Evolutionary conservation across 371 early-diverging fungal species (phyloP).

Genomic region (Apophysomyces ossiformis): DNA sequence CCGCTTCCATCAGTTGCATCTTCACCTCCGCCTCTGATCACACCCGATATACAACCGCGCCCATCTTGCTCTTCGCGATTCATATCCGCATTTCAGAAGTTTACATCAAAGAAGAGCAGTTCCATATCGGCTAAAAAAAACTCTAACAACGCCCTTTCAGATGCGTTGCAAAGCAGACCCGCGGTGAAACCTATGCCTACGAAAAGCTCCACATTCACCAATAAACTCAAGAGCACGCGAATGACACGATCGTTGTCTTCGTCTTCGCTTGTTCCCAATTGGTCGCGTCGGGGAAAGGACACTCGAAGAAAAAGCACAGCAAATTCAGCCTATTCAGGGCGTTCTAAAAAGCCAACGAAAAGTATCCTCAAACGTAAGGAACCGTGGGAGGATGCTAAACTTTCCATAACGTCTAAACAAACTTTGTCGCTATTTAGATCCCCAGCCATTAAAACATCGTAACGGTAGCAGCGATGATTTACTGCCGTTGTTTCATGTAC

Average conservation of each 20-base stretch:
- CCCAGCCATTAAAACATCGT: not conserved
- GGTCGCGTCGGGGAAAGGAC: constrained; percentile 2
- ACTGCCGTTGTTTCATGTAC: not conserved
- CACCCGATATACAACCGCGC: constrained; percentile 8
- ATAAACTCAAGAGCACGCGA: constrained; percentile 17
- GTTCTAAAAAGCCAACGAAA: not conserved
- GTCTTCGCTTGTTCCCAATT: constrained; percentile 14
- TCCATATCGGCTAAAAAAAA: not conserved
- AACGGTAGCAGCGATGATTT: constrained; percentile 7
- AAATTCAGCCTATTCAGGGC: not conserved
- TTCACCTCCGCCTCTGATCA: constrained; percentile 1
- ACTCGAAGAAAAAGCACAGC: constrained; percentile 3
- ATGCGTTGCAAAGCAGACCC: constrained; percentile 2
- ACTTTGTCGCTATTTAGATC: not conserved
- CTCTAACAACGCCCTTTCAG: not conserved
- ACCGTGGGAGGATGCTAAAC: not conserved
- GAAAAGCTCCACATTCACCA: constrained; percentile 23
- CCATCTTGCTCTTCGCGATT: constrained; percentile 14
- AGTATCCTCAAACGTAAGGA: constrained; percentile 1
- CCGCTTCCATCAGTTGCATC: not conserved
- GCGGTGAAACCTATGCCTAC: constrained; percentile 3
- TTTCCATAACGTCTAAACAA: not conserved
- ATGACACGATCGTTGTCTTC: constrained; percentile 17
- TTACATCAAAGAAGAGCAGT: not conserved
- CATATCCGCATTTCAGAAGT: constrained; percentile 16